Percentiles rank a stretch among this genome's conserved stretches.
These are phyloP conservation scores for Chytriomyces hyalinus DNA, from an alignment of 192 early-diverging fungal species.

Conservation along the genomic window DNA sequence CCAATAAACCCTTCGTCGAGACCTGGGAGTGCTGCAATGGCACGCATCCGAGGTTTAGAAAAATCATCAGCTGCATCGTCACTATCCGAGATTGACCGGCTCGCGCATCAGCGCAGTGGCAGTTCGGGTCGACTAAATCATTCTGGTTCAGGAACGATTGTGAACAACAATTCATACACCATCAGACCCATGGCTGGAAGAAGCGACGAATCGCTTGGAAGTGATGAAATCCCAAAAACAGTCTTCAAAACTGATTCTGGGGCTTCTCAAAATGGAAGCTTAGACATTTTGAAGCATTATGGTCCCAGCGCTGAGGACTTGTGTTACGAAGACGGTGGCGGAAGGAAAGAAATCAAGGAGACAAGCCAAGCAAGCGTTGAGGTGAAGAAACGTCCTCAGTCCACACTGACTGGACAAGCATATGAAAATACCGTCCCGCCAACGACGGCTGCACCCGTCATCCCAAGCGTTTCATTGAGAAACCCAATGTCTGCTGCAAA, in stretches of 20 bases:
- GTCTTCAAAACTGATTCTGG: not conserved
- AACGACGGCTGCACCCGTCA: not conserved
- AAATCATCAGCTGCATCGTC: not conserved
- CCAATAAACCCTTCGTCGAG: not conserved
- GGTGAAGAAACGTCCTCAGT: not conserved
- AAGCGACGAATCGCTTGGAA: not conserved
- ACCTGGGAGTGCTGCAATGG: too few species aligned
- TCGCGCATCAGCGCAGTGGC: not conserved
- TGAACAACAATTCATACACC: not conserved
- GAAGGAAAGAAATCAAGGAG: conserved; percentile 4
- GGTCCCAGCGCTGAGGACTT: conserved; percentile 13
- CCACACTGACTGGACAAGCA: too few species aligned
- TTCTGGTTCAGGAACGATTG: not conserved
- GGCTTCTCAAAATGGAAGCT: not conserved
- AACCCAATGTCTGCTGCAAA: too few species aligned
- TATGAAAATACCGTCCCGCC: not conserved
- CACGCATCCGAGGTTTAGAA: not conserved
- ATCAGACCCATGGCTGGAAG: not conserved
- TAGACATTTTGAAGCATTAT: not conserved
- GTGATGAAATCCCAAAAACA: not conserved
- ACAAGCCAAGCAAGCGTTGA: not conserved
- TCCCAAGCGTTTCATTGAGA: not conserved
- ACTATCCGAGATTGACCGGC: not conserved
- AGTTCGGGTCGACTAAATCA: not conserved
- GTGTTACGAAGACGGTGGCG: conserved; percentile 24